Evolutionary conservation across 352 stramenopile species (phyloP).

Genomic region (Pythium folliculosum): DNA sequence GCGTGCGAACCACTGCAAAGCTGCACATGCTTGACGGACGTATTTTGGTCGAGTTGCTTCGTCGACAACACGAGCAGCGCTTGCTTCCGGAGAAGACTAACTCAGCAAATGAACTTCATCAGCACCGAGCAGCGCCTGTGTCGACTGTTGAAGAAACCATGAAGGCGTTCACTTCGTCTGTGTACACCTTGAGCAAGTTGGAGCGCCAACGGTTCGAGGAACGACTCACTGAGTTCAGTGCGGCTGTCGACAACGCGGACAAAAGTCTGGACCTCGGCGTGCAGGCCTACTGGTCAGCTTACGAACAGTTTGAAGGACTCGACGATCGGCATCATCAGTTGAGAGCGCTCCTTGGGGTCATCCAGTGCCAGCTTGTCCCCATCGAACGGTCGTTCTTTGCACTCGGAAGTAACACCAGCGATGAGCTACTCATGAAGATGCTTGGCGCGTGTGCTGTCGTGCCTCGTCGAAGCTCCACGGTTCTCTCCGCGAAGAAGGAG

Average conservation of each 20-base stretch:
- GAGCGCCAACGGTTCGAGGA: slow-evolving; percentile 58
- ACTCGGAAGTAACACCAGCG: slow-evolving; percentile 63
- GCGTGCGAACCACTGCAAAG: slow-evolving; percentile 62
- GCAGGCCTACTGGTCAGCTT: slow-evolving; percentile 62
- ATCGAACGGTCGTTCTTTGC: slow-evolving; percentile 73
- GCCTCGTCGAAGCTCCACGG: slow-evolving; percentile 18
- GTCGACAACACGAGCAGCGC: slow-evolving; percentile 53
- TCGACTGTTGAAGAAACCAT: slow-evolving; percentile 55
- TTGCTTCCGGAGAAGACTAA: slow-evolving; percentile 27
- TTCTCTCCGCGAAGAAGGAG: slow-evolving; percentile 19
- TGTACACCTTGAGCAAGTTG: slow-evolving; percentile 63
- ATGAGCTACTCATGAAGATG: slow-evolving; percentile 52
- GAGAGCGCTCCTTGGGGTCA: slow-evolving; percentile 71
- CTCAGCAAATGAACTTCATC: slow-evolving; percentile 21
- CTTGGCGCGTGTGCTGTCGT: slow-evolving; percentile 23
- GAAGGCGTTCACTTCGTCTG: slow-evolving; percentile 53
- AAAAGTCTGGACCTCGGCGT: slow-evolving; percentile 55
- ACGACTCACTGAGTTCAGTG: slow-evolving; percentile 53
- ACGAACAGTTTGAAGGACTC: slow-evolving; percentile 69
- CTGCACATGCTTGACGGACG: slow-evolving; percentile 70
- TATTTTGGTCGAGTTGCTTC: slow-evolving; percentile 53
- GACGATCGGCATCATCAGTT: slow-evolving; percentile 76
- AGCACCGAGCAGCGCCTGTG: background rate
- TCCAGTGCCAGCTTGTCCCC: slow-evolving; percentile 66
- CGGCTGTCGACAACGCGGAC: slow-evolving; percentile 43